Percentiles rank a stretch among this genome's conserved stretches.
phyloP scores from a whole-genome alignment of 1,284 basidiomycete genomes.

The Malassezia pachydermatis region DNA sequence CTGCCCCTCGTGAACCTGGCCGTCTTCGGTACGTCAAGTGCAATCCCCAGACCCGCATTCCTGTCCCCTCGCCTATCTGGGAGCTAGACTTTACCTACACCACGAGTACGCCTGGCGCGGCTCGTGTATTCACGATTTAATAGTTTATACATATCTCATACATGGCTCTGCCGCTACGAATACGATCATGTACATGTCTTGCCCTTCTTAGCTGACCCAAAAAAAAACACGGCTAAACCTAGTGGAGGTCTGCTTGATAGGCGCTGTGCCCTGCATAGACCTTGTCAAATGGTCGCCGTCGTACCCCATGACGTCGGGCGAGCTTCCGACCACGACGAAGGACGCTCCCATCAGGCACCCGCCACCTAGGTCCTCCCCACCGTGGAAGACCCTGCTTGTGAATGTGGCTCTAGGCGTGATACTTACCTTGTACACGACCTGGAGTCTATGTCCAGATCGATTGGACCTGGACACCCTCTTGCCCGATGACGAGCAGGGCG shows the following conservation, averaged over 20 bases:
- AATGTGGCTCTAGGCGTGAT: too few relatives aligned
- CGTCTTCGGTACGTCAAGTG: conserved; percentile 6
- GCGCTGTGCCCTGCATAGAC: too few relatives aligned
- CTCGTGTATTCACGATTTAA: conserved; percentile 13
- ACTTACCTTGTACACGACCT: background rate
- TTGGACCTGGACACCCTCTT: background rate
- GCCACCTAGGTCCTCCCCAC: too few relatives aligned
- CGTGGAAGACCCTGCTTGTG: too few relatives aligned
- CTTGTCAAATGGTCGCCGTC: too few relatives aligned
- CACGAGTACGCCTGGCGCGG: conserved; percentile 3
- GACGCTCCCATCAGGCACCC: too few relatives aligned
- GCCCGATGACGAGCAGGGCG: background rate
- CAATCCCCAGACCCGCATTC: conserved; percentile 11
- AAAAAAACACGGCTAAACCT: too few relatives aligned
- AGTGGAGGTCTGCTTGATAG: too few relatives aligned
- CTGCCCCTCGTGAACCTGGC: conserved; percentile 1
- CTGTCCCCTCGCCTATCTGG: conserved; percentile 16
- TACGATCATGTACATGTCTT: background rate
- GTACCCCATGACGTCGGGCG: too few relatives aligned
- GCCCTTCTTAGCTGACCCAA: background rate
- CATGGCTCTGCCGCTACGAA: background rate
- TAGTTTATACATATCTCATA: conserved; percentile 5
- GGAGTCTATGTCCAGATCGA: background rate
- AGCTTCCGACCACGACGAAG: too few relatives aligned
- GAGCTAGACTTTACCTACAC: conserved; percentile 8